phyloP scores from a whole-genome alignment of 164 flowering plant genomes.

The Piper longum region DNA sequence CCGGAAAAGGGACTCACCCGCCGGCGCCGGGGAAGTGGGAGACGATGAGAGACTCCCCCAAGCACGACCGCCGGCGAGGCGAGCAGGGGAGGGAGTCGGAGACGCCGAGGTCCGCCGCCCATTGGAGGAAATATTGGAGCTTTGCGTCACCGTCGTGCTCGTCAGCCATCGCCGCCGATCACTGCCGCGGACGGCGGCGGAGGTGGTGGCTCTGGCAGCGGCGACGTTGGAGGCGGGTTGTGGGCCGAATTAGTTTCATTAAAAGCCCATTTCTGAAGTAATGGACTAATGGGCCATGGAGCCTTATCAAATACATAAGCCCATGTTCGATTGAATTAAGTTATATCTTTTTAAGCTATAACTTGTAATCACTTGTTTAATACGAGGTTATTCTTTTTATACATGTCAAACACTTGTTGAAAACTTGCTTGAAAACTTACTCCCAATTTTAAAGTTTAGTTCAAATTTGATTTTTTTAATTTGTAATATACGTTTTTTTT shows the following conservation, averaged over 20 bases:
- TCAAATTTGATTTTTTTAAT: too few relatives aligned
- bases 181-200: neutral
- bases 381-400: too few relatives aligned
- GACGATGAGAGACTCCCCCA: slow-evolving; percentile 52
- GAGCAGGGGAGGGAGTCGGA: slow-evolving; percentile 27
- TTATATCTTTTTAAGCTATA: too few relatives aligned
- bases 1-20: slow-evolving; percentile 28
- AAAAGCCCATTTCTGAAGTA: neutral
- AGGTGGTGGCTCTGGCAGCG: neutral
- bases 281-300: too few relatives aligned
- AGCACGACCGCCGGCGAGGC: slow-evolving; percentile 18
- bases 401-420: too few relatives aligned
- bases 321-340: too few relatives aligned
- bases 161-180: neutral
- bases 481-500: too few relatives aligned
- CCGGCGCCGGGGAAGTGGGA: slow-evolving; percentile 60
- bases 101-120: slow-evolving; percentile 62
- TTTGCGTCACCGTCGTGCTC: slow-evolving; percentile 1
- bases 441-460: too few relatives aligned
- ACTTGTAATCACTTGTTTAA: too few relatives aligned
- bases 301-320: too few relatives aligned
- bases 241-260: neutral
- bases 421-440: too few relatives aligned
- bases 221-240: neutral
- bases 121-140: slow-evolving; percentile 34